Evolutionary conservation across 208 protist species (phyloP), one percentile per base, ranked within the genome.

Genomic region (Dictyostelium gargantuum): DNA sequence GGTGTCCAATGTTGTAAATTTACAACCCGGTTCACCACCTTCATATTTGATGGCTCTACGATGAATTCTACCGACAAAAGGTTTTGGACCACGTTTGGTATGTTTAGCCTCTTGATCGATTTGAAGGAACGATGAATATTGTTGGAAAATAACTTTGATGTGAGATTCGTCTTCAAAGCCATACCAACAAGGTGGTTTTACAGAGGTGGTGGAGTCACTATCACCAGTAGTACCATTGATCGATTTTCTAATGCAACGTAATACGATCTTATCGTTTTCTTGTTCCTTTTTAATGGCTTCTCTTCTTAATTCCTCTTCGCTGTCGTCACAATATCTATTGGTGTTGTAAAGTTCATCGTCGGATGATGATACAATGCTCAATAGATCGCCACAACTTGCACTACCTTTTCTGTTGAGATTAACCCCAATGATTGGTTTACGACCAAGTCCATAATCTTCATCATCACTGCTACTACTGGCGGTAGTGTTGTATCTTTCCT

Each of bases 21-120:
- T 35, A 40, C 76, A 68, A 70, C 29, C 10, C 2, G 9, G 17
- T 0, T 50, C 42, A 11, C 19, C 21, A 26, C 13, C 35, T 11
- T 66, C n/a, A 21, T 54, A 79, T 40, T 89, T 50, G 19, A 89
- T 42, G 0, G 56, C 38, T 32, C 82, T 23, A 38, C 82, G 26
- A 40, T 89, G 82, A 19, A 89, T n/a, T 38, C 82, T 61, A 21
- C 82, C 82, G 26, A 89, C 46, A 13, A 89, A 89, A 8, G 82
- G 82, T 23, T 79, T 76, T 79, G 82, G 82, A 13, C 48, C 66
- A 52, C 82, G 44, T 13, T n/a, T 15, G 21, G 70, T 85, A 26
- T 35, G 26, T 50, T 75, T 85, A n/a, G 68, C 46, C 9, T 68
- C 66, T 40, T 63, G 70, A 21, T 86, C 81, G 9, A 77, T 40